Base-by-base conservation (phyloP, 345 rosid species). In the Euclidium syriacum region DNA sequence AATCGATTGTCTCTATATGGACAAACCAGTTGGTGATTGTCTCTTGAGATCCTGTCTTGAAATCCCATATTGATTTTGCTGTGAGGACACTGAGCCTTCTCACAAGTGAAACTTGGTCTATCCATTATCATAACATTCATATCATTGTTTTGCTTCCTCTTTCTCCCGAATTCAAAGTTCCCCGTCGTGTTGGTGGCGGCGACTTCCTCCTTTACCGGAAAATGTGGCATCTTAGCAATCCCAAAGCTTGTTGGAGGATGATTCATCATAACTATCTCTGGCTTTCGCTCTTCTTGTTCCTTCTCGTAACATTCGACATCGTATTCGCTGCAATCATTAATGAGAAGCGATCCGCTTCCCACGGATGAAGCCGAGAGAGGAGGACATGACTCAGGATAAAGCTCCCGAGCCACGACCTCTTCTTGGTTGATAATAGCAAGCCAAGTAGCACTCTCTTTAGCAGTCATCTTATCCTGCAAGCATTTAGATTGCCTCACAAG, bases 401-500 rank as follows among this genome's bases (percentile, higher is more conserved):
- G 62, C 62, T 79, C 83, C 32, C 87, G 73, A 4, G 85, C 77
- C 64, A 85, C 23, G 4, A 78, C 76, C 72, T 85, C 96, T 64
- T 88, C 96, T 75, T 85, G 90, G 51, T 80, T 80, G 23, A 88
- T 74, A 49, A 88, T 76, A 0, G 86, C 85, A 48, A 83, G 72
- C 96, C 96, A 88, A 30, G 87, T 88, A 17, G 90, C 89, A 11
- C 87, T 85, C 76, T 88, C 96, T 75, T 88, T 88, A 24, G 92
- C 96, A 1, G 96, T 88, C 96, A 88, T 88, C 72, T 88, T 88
- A 61, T 88, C 96, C 78, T 88, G 92, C 69, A 88, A 73, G 69
- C 96, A 88, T 36, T 88, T 88, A 2, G 92, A 85, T 50, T 88
- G 96, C 25, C 90, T 81, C 20, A 88, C 96, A 67, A 88, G 96